phyloP scores from a whole-genome alignment of 345 rosid species.

The Punica granatum region DNA sequence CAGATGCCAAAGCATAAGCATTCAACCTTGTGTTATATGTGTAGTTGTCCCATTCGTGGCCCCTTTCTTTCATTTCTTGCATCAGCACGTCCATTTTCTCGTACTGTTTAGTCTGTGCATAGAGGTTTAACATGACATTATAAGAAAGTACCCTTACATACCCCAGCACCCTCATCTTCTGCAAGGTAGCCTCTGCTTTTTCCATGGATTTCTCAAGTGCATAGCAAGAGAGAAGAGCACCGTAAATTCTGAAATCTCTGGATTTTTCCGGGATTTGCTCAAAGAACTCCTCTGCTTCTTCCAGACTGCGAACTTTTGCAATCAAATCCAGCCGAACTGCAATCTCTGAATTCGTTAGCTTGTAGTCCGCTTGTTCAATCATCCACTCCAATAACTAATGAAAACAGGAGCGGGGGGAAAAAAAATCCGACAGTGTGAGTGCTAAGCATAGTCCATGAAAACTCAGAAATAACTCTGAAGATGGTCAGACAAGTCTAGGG shows the following conservation, averaged over 20 bases:
- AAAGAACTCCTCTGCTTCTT: constrained; percentile 30
- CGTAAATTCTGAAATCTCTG: constrained; percentile 14
- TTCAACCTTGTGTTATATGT: constrained; percentile 38
- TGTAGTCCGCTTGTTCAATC: constrained; percentile 21
- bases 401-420: not conserved
- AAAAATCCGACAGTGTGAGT: not conserved
- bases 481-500: not conserved
- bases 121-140: constrained; percentile 53
- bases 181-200: constrained; percentile 31
- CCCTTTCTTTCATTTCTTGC: constrained; percentile 47
- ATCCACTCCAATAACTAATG: constrained; percentile 38
- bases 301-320: constrained; percentile 23
- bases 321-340: constrained; percentile 38
- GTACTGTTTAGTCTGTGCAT: constrained; percentile 21
- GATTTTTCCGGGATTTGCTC: constrained; percentile 16
- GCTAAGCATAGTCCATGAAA: not conserved
- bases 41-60: constrained; percentile 23
- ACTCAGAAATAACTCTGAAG: not conserved
- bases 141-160: constrained; percentile 24
- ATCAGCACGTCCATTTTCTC: constrained; percentile 35
- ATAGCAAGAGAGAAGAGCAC: constrained; percentile 39
- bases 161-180: constrained; percentile 28
- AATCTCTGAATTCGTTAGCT: constrained; percentile 12
- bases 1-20: constrained; percentile 37
- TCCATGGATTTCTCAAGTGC: constrained; percentile 17